A percentile compares a stretch with the other conserved stretches of the same genome.
Evolutionary conservation across 1,139 yeast genomes (phyloP).

Genomic region (Pichia sp.): DNA sequence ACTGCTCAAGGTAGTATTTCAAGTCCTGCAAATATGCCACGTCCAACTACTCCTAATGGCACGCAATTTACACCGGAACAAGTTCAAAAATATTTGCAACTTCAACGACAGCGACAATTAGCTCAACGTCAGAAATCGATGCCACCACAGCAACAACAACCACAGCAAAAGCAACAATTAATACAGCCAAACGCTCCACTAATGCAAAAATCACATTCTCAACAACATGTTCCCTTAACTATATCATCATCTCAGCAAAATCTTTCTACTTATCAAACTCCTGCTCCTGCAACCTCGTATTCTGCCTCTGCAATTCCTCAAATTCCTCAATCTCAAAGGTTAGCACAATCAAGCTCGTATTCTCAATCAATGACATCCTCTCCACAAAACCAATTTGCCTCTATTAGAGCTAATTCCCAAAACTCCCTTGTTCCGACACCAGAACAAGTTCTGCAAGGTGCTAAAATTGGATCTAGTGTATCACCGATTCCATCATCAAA

Average conservation of each 20-base stretch:
- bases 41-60: conserved; percentile 45
- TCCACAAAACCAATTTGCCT: conserved; percentile 4
- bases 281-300: conserved; percentile 1
- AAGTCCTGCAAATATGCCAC: conserved; percentile 1
- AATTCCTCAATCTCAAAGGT: conserved; percentile 6
- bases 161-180: conserved; percentile 27
- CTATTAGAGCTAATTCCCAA: conserved; percentile 6
- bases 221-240: conserved; percentile 4
- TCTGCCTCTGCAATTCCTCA: conserved; percentile 2
- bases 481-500: conserved; percentile 14
- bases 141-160: conserved; percentile 18
- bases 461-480: conserved; percentile 4
- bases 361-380: conserved; percentile 7
- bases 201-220: too few species aligned
- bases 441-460: conserved; percentile 24
- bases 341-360: background rate
- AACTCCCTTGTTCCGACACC: conserved; percentile 25
- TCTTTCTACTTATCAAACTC: conserved; percentile 3
- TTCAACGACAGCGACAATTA: conserved; percentile 47
- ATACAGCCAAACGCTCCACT: conserved; percentile 17
- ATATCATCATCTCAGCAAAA: conserved; percentile 5
- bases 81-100: conserved; percentile 46
- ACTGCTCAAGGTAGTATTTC: background rate
- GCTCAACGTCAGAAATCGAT: conserved; percentile 21
- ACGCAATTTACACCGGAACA: conserved; percentile 52